These are phyloP conservation scores for Sapria himalayana DNA, from an alignment of 345 rosid species.

Conservation along the genomic window DNA sequence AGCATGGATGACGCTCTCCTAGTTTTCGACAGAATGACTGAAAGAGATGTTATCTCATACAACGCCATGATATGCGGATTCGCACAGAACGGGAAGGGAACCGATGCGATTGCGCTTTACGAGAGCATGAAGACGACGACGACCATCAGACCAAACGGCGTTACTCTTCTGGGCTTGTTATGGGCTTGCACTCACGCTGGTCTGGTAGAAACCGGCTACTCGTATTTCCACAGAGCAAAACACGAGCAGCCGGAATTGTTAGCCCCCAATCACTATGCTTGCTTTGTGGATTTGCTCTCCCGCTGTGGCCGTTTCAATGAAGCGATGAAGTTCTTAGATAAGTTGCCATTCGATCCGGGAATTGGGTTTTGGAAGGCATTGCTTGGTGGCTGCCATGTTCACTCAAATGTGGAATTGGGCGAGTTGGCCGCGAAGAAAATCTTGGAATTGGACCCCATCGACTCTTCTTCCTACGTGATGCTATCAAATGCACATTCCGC, in stretches of 20 bases:
- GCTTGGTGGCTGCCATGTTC: constrained; percentile 70
- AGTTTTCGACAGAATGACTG: constrained; percentile 23
- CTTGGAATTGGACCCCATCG: constrained; percentile 42
- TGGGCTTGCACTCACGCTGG: constrained; percentile 78
- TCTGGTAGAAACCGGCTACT: constrained; percentile 36
- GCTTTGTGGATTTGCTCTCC: constrained; percentile 66
- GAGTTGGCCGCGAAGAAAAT: constrained; percentile 34
- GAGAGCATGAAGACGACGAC: constrained; percentile 20
- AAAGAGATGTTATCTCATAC: constrained; percentile 35
- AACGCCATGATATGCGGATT: constrained; percentile 65
- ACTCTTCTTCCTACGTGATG: constrained; percentile 66
- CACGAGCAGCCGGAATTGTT: constrained; percentile 16
- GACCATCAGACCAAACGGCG: constrained; percentile 33
- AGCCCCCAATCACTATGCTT: constrained; percentile 52
- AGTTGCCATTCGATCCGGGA: constrained; percentile 49
- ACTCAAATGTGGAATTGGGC: constrained; percentile 31
- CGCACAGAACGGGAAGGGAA: constrained; percentile 63
- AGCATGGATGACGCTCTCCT: constrained; percentile 43
- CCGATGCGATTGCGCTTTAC: constrained; percentile 33
- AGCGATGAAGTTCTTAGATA: constrained; percentile 28
- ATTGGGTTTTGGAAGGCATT: constrained; percentile 80
- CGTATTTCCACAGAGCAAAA: constrained; percentile 30
- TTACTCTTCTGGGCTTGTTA: constrained; percentile 43
- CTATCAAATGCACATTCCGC: constrained; percentile 60
- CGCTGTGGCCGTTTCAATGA: constrained; percentile 42